These are phyloP conservation scores for Dactylellina haptotyla DNA, from an alignment of 2,329 filamentous ascomycete genomes.

Conservation along the genomic window DNA sequence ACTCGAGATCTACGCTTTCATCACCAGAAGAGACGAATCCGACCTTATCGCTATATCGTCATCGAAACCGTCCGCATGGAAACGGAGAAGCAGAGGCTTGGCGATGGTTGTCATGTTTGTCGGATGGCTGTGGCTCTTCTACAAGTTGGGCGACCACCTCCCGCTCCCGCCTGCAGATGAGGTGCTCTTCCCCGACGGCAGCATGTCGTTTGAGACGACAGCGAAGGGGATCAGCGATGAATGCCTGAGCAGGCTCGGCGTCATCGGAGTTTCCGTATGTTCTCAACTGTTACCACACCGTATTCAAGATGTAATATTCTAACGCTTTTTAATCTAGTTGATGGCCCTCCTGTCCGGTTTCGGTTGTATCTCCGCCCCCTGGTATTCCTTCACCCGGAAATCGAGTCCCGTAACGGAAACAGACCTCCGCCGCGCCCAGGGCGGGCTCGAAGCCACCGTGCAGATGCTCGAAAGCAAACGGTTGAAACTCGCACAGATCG, in stretches of 20 bases:
- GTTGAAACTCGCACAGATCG: slow-evolving; percentile 75
- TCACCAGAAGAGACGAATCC: slow-evolving; percentile 62
- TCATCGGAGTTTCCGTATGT: slow-evolving; percentile 70
- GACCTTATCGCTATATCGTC: slow-evolving; percentile 33
- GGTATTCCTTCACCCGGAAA: slow-evolving; percentile 80
- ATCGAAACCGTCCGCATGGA: slow-evolving; percentile 71
- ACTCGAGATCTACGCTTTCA: slow-evolving; percentile 76
- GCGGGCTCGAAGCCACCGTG: slow-evolving; percentile 78
- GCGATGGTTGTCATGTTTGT: slow-evolving; percentile 76
- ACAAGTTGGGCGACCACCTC: slow-evolving; percentile 76
- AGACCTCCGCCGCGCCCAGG: slow-evolving; percentile 79
- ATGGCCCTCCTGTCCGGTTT: slow-evolving; percentile 92
- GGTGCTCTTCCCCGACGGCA: slow-evolving; percentile 53
- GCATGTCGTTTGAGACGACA: slow-evolving; percentile 40
- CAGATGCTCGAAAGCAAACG: slow-evolving; percentile 82
- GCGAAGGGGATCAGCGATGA: slow-evolving; percentile 65
- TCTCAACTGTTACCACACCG: neutral
- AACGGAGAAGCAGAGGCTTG: slow-evolving; percentile 73
- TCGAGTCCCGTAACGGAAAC: slow-evolving; percentile 75
- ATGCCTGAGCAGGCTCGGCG: slow-evolving; percentile 74
- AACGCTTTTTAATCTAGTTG: slow-evolving; percentile 64
- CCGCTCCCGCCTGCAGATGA: slow-evolving; percentile 66
- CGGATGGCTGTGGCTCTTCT: slow-evolving; percentile 78
- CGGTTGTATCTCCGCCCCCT: slow-evolving; percentile 85
- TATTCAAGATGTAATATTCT: neutral